Conservation (phyloP, 805 yeast genomes). For the Middelhovenomyces tepae region DNA sequence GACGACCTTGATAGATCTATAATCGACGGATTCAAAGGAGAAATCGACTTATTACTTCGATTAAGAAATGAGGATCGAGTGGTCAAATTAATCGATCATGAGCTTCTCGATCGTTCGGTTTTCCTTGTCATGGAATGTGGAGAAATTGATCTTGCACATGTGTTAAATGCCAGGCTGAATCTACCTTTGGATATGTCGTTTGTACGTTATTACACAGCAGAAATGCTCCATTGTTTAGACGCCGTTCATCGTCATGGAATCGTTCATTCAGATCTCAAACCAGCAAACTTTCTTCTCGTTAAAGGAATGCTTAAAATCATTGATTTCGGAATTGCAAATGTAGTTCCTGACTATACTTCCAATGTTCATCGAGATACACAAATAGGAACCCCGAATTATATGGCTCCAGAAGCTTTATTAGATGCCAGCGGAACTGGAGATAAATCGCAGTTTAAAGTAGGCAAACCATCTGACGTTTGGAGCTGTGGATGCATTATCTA, state of each 20-base stretch:
- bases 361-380: slow-evolving; percentile 85
- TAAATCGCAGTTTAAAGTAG: slow-evolving; percentile 54
- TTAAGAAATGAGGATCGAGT: slow-evolving; percentile 60
- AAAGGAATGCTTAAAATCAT: slow-evolving; percentile 78
- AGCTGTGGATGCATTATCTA: slow-evolving; percentile 94
- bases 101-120: slow-evolving; percentile 54
- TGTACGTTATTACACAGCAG: slow-evolving; percentile 70
- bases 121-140: slow-evolving; percentile 91
- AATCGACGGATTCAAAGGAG: slow-evolving; percentile 77
- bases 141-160: slow-evolving; percentile 79
- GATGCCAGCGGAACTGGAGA: slow-evolving; percentile 37
- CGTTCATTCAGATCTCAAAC: slow-evolving; percentile 73
- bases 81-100: slow-evolving; percentile 66
- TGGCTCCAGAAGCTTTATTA: slow-evolving; percentile 93
- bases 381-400: slow-evolving; percentile 92
- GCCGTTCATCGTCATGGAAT: slow-evolving; percentile 85
- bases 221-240: slow-evolving; percentile 69
- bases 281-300: slow-evolving; percentile 48
- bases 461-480: slow-evolving; percentile 95
- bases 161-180: slow-evolving; percentile 48
- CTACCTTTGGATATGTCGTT: slow-evolving; percentile 58
- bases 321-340: slow-evolving; percentile 88
- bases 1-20: slow-evolving; percentile 74
- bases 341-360: slow-evolving; percentile 85
- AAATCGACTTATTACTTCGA: slow-evolving; percentile 62